These are phyloP conservation scores for Magnusiomyces paraingens DNA, from an alignment of 1,139 yeast genomes.

Conservation along the genomic window DNA sequence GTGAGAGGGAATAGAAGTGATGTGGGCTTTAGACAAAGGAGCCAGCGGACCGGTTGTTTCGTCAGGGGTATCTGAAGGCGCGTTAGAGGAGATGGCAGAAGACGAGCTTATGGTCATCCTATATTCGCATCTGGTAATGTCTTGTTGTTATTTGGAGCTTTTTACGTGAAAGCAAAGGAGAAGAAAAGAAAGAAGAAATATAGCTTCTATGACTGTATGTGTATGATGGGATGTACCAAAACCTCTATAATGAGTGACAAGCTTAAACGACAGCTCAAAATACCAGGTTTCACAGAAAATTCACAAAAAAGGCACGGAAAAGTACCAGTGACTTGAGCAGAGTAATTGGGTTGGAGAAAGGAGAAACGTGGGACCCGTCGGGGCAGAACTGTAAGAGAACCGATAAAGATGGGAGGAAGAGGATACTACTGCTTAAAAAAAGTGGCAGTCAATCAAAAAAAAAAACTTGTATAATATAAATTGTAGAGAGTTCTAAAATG, in stretches of 20 bases:
- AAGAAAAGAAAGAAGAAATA: neutral
- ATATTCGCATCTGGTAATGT: conserved; percentile 1
- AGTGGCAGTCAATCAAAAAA: conserved; percentile 3
- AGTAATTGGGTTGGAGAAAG: neutral
- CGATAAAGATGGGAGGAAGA: conserved; percentile 1
- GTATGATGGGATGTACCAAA: no score
- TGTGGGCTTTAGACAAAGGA: no score
- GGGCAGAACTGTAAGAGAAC: no score
- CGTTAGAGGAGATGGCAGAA: neutral
- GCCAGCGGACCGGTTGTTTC: no score
- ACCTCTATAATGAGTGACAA: no score
- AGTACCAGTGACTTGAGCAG: neutral
- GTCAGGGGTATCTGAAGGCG: neutral
- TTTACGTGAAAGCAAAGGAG: neutral
- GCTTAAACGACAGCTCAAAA: no score
- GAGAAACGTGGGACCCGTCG: conserved; percentile 2
- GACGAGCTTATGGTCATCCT: neutral
- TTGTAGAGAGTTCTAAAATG: conserved; percentile 1
- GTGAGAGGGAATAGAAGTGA: neutral
- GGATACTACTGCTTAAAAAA: neutral
- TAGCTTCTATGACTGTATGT: no score
- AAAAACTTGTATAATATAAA: conserved; percentile 5
- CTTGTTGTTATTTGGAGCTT: no score
- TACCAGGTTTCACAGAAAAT: no score
- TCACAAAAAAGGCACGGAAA: neutral